A percentile compares a stretch with the other conserved stretches of the same genome.
These are phyloP conservation scores for Odonthalia washingtoniensis DNA, from an alignment of 31 red algal species.

Conservation along the genomic window DNA sequence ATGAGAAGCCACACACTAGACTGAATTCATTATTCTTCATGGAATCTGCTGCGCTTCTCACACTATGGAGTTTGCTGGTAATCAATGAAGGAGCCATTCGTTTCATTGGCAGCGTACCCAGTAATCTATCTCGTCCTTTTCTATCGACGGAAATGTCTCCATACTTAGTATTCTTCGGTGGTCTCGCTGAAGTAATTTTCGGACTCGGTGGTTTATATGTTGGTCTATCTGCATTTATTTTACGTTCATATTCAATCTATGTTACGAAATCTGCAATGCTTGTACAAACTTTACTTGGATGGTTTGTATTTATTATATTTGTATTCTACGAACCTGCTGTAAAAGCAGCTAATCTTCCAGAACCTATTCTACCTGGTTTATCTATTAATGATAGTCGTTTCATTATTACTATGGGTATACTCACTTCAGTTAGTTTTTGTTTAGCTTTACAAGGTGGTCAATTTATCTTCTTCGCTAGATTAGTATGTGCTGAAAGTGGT, in stretches of 20 bases:
- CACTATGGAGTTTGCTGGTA: constrained; percentile 69
- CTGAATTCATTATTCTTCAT: constrained; percentile 23
- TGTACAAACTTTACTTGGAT: constrained; percentile 51
- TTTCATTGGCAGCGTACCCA: constrained; percentile 49
- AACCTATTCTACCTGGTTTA: constrained; percentile 32
- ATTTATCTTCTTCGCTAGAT: constrained; percentile 64
- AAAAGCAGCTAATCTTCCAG: constrained; percentile 34
- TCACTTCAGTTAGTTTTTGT: constrained; percentile 72
- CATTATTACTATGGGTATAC: constrained; percentile 56
- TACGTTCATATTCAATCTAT: constrained; percentile 31
- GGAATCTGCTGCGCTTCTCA: constrained; percentile 67
- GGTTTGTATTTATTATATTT: constrained; percentile 75
- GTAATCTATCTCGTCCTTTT: not conserved
- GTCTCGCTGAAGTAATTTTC: constrained; percentile 65
- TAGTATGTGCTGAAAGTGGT: constrained; percentile 39
- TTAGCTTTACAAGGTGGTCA: constrained; percentile 76
- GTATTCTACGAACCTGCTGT: constrained; percentile 59
- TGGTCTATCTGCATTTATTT: constrained; percentile 42
- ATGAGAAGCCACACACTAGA: no score
- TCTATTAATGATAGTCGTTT: constrained; percentile 12
- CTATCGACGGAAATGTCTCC: not conserved
- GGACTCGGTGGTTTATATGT: constrained; percentile 58
- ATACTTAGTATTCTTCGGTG: constrained; percentile 55
- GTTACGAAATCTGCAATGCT: constrained; percentile 45
- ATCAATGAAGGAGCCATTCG: constrained; percentile 83